Percentiles rank a stretch among this genome's conserved stretches.
These are phyloP conservation scores for Fusarium chaquense DNA, from an alignment of 2,329 filamentous ascomycete genomes.

Conservation along the genomic window DNA sequence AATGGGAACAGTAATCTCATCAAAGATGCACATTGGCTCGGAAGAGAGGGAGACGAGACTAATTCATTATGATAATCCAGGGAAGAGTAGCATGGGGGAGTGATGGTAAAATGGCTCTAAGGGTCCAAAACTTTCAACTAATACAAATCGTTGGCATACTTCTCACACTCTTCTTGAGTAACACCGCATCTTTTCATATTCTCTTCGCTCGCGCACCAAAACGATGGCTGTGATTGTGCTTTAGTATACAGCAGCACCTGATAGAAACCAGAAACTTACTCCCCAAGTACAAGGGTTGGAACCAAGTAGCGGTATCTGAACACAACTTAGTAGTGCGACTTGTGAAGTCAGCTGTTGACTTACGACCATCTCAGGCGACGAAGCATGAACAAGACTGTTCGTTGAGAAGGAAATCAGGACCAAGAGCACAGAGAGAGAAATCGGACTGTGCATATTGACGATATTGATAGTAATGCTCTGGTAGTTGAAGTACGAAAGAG, in stretches of 20 bases:
- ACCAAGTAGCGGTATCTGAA: slow-evolving; percentile 1
- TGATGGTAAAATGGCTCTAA: not conserved
- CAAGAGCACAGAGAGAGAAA: not conserved
- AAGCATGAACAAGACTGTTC: not conserved
- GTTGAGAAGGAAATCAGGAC: not conserved
- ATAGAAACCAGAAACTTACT: not conserved
- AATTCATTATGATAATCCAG: not conserved
- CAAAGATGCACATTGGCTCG: not conserved
- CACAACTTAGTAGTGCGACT: not conserved
- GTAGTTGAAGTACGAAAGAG: not conserved
- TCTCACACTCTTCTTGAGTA: slow-evolving; percentile 6
- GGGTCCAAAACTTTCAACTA: not conserved
- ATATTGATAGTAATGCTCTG: not conserved
- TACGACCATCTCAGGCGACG: not conserved
- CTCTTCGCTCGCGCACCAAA: slow-evolving; percentile 9
- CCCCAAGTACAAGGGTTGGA: slow-evolving; percentile 13
- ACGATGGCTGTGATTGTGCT: not conserved
- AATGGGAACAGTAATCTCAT: not conserved
- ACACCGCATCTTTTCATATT: slow-evolving; percentile 10
- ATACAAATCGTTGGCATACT: slow-evolving; percentile 2
- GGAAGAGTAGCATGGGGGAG: not conserved
- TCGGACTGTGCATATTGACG: not conserved
- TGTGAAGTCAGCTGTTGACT: not conserved
- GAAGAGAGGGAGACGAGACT: not conserved
- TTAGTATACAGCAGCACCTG: not conserved